Evolutionary conservation across 1,284 basidiomycete species (phyloP).

Genomic region (Cryptococcus wingfieldii): DNA sequence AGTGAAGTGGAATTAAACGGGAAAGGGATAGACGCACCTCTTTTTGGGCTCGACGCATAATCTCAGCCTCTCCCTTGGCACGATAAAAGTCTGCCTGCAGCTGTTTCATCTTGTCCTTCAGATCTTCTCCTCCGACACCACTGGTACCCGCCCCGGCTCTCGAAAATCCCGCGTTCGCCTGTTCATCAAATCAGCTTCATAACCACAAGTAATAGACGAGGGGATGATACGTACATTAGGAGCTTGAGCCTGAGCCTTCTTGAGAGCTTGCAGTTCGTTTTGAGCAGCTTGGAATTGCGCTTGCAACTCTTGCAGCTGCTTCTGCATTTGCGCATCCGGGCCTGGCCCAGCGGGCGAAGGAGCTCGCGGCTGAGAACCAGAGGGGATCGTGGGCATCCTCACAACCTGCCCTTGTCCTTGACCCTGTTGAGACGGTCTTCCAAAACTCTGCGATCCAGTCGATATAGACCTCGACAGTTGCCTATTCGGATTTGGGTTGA

Average conservation of each 20-base stretch:
- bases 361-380: constrained; percentile 15
- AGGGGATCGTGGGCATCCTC: constrained; percentile 31
- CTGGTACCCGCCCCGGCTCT: background rate
- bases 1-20: background rate
- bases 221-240: too few species aligned
- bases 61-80: constrained; percentile 35
- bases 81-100: constrained; percentile 31
- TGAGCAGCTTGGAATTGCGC: background rate
- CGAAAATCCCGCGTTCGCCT: background rate
- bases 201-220: too few species aligned
- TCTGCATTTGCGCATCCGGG: background rate
- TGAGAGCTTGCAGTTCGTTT: background rate
- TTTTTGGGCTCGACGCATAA: constrained; percentile 27
- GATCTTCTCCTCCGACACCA: constrained; percentile 1
- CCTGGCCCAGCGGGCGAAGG: constrained; percentile 16
- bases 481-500: background rate
- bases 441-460: constrained; percentile 1
- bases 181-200: background rate
- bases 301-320: background rate
- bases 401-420: background rate
- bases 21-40: constrained; percentile 17
- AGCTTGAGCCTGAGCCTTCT: background rate
- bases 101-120: constrained; percentile 11
- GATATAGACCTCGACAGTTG: background rate
- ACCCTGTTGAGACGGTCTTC: constrained; percentile 1